Conservation (phyloP, 495 filamentous ascomycete genomes). For the Penicillium diatomitis region DNA sequence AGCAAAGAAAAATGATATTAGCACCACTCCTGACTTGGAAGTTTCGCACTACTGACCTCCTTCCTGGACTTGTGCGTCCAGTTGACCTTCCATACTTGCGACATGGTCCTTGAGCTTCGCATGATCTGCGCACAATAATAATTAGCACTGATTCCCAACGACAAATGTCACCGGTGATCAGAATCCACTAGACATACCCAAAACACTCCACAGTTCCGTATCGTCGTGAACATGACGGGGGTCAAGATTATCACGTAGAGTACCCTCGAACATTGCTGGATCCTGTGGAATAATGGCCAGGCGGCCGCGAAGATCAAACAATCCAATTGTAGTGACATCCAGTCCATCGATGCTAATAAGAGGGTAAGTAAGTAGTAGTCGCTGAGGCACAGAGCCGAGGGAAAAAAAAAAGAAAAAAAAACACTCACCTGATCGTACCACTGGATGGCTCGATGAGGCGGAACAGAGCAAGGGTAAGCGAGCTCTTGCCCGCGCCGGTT, state of each 20-base stretch:
- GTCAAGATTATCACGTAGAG: conserved; percentile 91
- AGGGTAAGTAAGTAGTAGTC: conserved; percentile 9
- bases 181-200: conserved; percentile 51
- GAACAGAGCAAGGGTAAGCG: conserved; percentile 87
- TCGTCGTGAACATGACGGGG: conserved; percentile 93
- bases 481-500: conserved; percentile 94
- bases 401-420: background rate
- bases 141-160: conserved; percentile 5
- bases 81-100: conserved; percentile 72
- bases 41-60: conserved; percentile 54
- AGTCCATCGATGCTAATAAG: conserved; percentile 63
- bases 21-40: background rate
- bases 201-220: conserved; percentile 93
- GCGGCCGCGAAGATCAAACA: conserved; percentile 79
- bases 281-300: conserved; percentile 98
- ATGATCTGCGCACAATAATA: conserved; percentile 53
- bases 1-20: conserved; percentile 1
- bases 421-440: conserved; percentile 58
- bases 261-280: conserved; percentile 93
- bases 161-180: background rate
- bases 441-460: conserved; percentile 82
- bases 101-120: conserved; percentile 90
- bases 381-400: background rate
- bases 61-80: conserved; percentile 89
- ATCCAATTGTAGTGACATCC: conserved; percentile 82